Base-by-base conservation (phyloP, 2,329 filamentous ascomycete genomes). In the Bipolaris gigantea region DNA sequence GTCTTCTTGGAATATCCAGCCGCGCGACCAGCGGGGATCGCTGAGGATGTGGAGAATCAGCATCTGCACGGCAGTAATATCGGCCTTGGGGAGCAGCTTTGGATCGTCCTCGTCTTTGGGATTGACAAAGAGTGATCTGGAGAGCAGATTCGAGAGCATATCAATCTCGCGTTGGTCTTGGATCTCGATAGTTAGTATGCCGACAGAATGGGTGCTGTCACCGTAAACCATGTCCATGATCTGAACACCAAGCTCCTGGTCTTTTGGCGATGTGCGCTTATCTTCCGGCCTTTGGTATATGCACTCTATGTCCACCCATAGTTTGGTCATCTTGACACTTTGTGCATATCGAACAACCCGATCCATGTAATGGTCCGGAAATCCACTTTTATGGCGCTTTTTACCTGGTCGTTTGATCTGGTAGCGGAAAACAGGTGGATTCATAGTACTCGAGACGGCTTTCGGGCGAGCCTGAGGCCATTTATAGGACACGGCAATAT, bases 1-100 rank as follows among this genome's bases (percentile, higher is more conserved):
- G 9, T 65, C 63, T 53, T 66, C 62, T 32, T 66, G 63, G 30
- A 66, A 66, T 16, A 66, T 65, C 63, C 62, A 66, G 13, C 57
- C 62, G 5, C 62, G 60, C 16, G 48, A 47, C 62, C 62, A 66
- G 15, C 63, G 59, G 15, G 45, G 27, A 16, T 66, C 63, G 27
- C 50, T 57, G 2, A 65, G 48, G 6, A 63, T 51, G 4, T 45
- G 47, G 1, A 48, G 52, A n/a, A 65, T 55, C 1, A 65, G 41
- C 34, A n/a, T 50, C 3, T 60, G 58, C 7, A 60, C 25, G 25
- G 51, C 38, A 10, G 32, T 19, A 7, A 53, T 19, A 2, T 52
- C 8, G 9, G 38, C 45, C 25, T 23, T 32, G 1, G 27, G 15
- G 34, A 10, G 33, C 30, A 56, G n/a, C 9, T 53, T 18, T 1